These are phyloP conservation scores for Rossbeevera mucosa DNA, from an alignment of 768 basidiomycete genomes.

Conservation along the genomic window DNA sequence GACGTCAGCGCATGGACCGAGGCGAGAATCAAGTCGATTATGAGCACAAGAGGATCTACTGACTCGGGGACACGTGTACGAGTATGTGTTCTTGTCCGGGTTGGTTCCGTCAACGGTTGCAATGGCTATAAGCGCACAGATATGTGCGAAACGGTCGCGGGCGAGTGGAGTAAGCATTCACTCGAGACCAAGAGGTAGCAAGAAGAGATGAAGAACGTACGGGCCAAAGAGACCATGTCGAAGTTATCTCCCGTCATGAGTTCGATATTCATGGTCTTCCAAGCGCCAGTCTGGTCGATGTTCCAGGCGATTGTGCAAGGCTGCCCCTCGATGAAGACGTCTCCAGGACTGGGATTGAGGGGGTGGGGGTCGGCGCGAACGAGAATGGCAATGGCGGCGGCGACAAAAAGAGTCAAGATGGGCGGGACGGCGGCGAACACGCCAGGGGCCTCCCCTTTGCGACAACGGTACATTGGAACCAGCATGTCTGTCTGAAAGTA, in stretches of 20 bases:
- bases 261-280: conserved; percentile 71
- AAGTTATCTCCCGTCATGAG: conserved; percentile 78
- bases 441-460: neutral
- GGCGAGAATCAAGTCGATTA: neutral
- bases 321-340: conserved; percentile 51
- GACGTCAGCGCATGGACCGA: neutral
- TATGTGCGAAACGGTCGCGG: neutral
- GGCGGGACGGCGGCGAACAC: conserved; percentile 18
- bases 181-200: neutral
- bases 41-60: conserved; percentile 12
- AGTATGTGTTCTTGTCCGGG: conserved; percentile 39
- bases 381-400: conserved; percentile 26
- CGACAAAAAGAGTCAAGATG: conserved; percentile 19
- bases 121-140: conserved; percentile 44
- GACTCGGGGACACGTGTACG: conserved; percentile 66
- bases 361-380: conserved; percentile 60
- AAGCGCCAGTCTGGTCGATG: conserved; percentile 52
- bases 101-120: conserved; percentile 62
- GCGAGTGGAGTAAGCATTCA: neutral
- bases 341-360: conserved; percentile 53
- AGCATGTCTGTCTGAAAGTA: neutral
- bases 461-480: conserved; percentile 2
- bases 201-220: conserved; percentile 37
- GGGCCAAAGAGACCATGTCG: conserved; percentile 61
- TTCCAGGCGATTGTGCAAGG: conserved; percentile 58